A percentile compares a stretch with the other conserved stretches of the same genome.
Evolutionary conservation across 140 eudicot genomes (phyloP).

Genomic region (Stevia rebaudiana): DNA sequence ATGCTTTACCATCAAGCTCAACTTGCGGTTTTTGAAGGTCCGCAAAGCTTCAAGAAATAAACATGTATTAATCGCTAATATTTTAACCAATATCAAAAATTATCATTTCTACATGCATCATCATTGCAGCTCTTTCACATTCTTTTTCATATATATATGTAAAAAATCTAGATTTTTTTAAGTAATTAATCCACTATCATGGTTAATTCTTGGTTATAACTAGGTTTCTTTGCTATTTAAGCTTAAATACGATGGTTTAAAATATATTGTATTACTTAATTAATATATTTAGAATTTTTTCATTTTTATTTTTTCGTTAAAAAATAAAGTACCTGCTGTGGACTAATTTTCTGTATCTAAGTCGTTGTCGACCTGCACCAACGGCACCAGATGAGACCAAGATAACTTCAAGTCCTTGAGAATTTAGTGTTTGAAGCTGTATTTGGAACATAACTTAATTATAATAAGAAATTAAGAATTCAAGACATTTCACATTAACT

Average conservation of each 20-base stretch:
- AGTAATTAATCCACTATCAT: background rate
- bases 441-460: conserved; percentile 5
- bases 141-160: background rate
- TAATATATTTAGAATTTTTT: too few species aligned
- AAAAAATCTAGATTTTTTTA: background rate
- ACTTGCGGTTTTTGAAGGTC: conserved; percentile 95
- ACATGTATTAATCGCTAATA: conserved; percentile 4
- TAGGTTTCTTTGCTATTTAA: background rate
- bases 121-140: background rate
- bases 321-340: conserved; percentile 69
- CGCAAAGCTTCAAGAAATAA: conserved; percentile 59
- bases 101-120: background rate
- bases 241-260: background rate
- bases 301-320: background rate
- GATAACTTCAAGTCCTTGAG: conserved; percentile 89
- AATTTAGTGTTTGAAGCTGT: conserved; percentile 77
- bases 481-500: background rate
- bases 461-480: conserved; percentile 14
- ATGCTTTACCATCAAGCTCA: conserved; percentile 97
- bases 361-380: conserved; percentile 91
- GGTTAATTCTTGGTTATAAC: background rate
- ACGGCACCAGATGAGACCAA: conserved; percentile 99
- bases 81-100: background rate
- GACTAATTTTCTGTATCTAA: conserved; percentile 72
- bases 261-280: background rate